These are phyloP conservation scores for Dictyophora rubrovolvata DNA, from an alignment of 768 basidiomycete genomes.

Conservation along the genomic window DNA sequence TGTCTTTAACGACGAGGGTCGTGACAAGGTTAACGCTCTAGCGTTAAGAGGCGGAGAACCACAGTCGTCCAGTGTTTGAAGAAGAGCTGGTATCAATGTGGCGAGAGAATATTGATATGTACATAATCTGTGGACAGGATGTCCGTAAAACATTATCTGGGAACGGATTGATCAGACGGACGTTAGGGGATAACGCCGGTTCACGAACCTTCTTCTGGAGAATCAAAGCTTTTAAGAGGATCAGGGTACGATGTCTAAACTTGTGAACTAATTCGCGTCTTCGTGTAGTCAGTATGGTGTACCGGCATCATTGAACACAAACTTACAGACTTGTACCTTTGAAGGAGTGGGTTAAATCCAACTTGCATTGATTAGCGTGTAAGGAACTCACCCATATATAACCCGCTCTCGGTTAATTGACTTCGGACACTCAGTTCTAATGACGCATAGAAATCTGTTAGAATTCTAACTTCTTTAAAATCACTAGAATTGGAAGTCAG, in stretches of 20 bases:
- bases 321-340: slow-evolving; percentile 62
- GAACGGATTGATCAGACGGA: not conserved
- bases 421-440: slow-evolving; percentile 66
- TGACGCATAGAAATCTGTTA: slow-evolving; percentile 78
- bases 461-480: slow-evolving; percentile 76
- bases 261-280: slow-evolving; percentile 89
- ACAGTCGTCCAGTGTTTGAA: slow-evolving; percentile 84
- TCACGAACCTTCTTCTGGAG: slow-evolving; percentile 75
- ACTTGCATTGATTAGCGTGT: not conserved
- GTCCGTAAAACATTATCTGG: slow-evolving; percentile 93
- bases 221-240: slow-evolving; percentile 92
- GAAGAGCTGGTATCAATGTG: slow-evolving; percentile 80
- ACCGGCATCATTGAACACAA: not conserved
- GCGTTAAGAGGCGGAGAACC: slow-evolving; percentile 72
- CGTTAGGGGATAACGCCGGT: not conserved
- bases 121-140: slow-evolving; percentile 91
- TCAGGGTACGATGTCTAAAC: slow-evolving; percentile 83
- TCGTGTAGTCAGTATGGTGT: slow-evolving; percentile 3
- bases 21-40: slow-evolving; percentile 50
- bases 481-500: slow-evolving; percentile 39
- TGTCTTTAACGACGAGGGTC: slow-evolving; percentile 73
- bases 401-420: slow-evolving; percentile 82
- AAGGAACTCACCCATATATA: slow-evolving; percentile 81
- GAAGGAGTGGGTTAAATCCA: not conserved
- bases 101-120: slow-evolving; percentile 98